Base-by-base conservation (phyloP, 305 asterid genomes). In the Nicotiana rustica region DNA sequence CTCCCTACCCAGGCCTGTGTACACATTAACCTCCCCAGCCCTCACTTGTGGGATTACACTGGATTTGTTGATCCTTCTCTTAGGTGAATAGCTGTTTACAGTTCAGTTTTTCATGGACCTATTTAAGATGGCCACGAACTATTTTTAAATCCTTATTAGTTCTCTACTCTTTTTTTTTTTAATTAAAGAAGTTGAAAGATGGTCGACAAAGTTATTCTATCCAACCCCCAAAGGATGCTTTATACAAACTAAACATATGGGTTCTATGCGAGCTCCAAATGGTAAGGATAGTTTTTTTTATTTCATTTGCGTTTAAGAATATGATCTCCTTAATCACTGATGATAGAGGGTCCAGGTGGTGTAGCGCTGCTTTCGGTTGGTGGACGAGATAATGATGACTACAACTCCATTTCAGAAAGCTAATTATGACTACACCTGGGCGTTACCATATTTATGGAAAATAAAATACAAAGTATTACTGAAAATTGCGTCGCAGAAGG, bases 351-450 rank as follows among this genome's bases (percentile, higher is more conserved):
- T 25, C 47, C 65, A 75, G 13, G 65, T 75, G 79, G 55, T 75
- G 65, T 52, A 49, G 64, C 44, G 15, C 55, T 75, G 18, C 38
- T 29, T 75, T 8, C 2, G 9, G 79, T 75, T 25, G 44, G 29
- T 25, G 44, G 62, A 49, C 18, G 13, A 71, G 62, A 47, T 25
- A 49, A 73, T 73, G 79, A 25, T 25, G 64, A 52, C 17, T 7
- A 35, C 64, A 75, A 73, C 79, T 49, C 61, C 61, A 71, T 71
- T 71, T 71, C 21, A 47, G 38, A 71, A 25, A 75, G 79, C 8
- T 25, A 75, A 75, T 49, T 60, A 71, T 71, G 14, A 49, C 5
- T 29, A 52, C 44, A 25, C 55, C 29, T 29, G 79, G 79, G 29
- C 17, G 25, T 25, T 75, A 75, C 44, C 15, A 25, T 21, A 52